A percentile compares a stretch with the other conserved stretches of the same genome.
Evolutionary conservation across 2,329 filamentous ascomycete species (phyloP).

Genomic region (Cladobotryum mycophilum): DNA sequence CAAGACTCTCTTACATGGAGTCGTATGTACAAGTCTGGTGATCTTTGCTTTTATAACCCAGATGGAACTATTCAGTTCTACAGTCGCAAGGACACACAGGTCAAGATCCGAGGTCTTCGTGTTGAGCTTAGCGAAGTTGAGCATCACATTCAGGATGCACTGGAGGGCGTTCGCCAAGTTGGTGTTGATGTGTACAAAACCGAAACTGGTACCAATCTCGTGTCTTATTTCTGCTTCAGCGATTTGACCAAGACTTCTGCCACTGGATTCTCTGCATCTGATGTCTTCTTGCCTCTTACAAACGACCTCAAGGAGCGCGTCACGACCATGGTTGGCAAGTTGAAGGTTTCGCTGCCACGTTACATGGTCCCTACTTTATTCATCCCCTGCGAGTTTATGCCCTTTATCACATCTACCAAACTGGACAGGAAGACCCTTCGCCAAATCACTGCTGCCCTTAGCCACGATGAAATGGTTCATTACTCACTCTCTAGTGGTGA

Average conservation of each 20-base stretch:
- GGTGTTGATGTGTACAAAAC: conserved; percentile 2
- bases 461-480: not conserved
- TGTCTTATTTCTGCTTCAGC: conserved; percentile 3
- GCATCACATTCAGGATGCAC: not conserved
- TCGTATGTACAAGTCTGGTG: conserved; percentile 3
- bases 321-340: not conserved
- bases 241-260: not conserved
- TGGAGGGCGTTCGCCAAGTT: not conserved
- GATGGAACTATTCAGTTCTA: conserved; percentile 3
- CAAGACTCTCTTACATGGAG: not conserved
- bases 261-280: not conserved
- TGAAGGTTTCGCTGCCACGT: not conserved
- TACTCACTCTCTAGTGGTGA: not conserved
- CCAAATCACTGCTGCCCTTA: not conserved
- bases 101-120: conserved; percentile 7
- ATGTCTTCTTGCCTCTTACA: not conserved
- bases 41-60: conserved; percentile 4
- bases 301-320: not conserved
- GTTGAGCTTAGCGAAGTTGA: conserved; percentile 8
- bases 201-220: not conserved
- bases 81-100: conserved; percentile 5
- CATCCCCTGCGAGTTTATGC: conserved; percentile 7
- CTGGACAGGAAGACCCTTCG: conserved; percentile 6
- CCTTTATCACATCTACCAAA: conserved; percentile 7
- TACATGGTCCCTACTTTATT: conserved; percentile 9